phyloP scores from a whole-genome alignment of 306 rosid species.

The Myrica gale region DNA sequence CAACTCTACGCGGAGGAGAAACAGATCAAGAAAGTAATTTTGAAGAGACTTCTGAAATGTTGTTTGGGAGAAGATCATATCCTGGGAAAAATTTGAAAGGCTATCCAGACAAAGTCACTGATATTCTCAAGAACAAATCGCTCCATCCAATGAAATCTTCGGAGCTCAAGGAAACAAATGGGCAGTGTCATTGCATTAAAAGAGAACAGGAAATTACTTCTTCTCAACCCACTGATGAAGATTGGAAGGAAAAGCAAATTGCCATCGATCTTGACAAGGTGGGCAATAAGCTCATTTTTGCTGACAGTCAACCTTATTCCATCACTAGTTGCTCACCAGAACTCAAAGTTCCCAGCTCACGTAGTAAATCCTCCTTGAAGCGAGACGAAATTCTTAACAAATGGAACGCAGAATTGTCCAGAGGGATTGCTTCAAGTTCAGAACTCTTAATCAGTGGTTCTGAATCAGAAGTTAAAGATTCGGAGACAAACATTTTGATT shows the following conservation, averaged over 20 bases:
- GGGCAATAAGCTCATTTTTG: slow-evolving; percentile 21
- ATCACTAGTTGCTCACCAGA: slow-evolving; percentile 25
- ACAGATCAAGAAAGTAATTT: slow-evolving; percentile 18
- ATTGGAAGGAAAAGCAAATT: slow-evolving; percentile 26
- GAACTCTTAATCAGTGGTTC: slow-evolving; percentile 30
- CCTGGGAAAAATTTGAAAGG: slow-evolving; percentile 21
- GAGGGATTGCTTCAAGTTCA: slow-evolving; percentile 30
- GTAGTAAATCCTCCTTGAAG: slow-evolving; percentile 23
- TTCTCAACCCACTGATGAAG: slow-evolving; percentile 30
- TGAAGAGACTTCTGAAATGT: slow-evolving; percentile 21
- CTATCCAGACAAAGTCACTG: slow-evolving; percentile 20
- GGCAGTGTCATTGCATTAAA: slow-evolving; percentile 17
- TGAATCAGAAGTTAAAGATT: slow-evolving; percentile 28
- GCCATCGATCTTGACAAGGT: slow-evolving; percentile 21
- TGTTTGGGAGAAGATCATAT: slow-evolving; percentile 29
- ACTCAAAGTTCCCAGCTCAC: slow-evolving; percentile 28
- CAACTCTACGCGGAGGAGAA: slow-evolving; percentile 30
- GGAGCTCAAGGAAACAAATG: slow-evolving; percentile 25
- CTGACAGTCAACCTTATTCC: slow-evolving; percentile 8
- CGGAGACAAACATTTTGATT: slow-evolving; percentile 26
- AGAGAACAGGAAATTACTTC: slow-evolving; percentile 3
- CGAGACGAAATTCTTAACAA: slow-evolving; percentile 31
- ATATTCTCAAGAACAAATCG: slow-evolving; percentile 28
- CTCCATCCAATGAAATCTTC: slow-evolving; percentile 21
- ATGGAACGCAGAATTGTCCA: slow-evolving; percentile 35